A percentile compares a stretch with the other conserved stretches of the same genome.
phyloP scores from a whole-genome alignment of 2,329 filamentous ascomycete genomes.

The Penicillium thymicola region DNA sequence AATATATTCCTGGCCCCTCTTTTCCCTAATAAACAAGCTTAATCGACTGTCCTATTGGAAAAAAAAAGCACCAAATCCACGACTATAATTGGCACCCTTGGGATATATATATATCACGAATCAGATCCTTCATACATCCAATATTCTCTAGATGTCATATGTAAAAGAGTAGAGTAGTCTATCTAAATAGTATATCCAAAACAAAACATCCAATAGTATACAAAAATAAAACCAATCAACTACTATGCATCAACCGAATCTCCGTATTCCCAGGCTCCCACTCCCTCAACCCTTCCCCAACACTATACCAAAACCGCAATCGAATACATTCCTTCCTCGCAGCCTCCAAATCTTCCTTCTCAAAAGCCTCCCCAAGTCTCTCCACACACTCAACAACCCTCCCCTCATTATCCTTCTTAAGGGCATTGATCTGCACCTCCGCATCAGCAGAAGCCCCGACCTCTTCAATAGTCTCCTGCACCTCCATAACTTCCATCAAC shows the following conservation, averaged over 20 bases:
- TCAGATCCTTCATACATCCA: neutral
- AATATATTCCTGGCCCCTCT: neutral
- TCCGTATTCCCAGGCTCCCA: constrained; percentile 75
- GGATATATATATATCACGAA: neutral
- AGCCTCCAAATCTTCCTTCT: constrained; percentile 58
- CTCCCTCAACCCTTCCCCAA: constrained; percentile 71
- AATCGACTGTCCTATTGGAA: neutral
- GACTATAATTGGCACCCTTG: neutral
- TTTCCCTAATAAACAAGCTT: neutral
- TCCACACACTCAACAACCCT: constrained; percentile 64
- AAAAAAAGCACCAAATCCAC: neutral
- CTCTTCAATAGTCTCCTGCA: constrained; percentile 70
- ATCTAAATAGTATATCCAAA: neutral
- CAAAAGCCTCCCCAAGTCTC: constrained; percentile 63
- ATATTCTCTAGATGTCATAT: neutral
- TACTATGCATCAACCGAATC: constrained; percentile 52
- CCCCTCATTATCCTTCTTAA: constrained; percentile 65
- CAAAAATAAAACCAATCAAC: constrained; percentile 27
- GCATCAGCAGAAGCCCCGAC: constrained; percentile 48
- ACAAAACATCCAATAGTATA: neutral
- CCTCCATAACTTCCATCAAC: constrained; percentile 83
- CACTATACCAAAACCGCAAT: constrained; percentile 87
- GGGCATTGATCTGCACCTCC: constrained; percentile 60
- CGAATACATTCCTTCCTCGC: constrained; percentile 71
- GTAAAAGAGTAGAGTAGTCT: neutral